A percentile compares a stretch with the other conserved stretches of the same genome.
Conservation (phyloP, 2,329 filamentous ascomycete genomes). For the Aspergillus sp. region DNA sequence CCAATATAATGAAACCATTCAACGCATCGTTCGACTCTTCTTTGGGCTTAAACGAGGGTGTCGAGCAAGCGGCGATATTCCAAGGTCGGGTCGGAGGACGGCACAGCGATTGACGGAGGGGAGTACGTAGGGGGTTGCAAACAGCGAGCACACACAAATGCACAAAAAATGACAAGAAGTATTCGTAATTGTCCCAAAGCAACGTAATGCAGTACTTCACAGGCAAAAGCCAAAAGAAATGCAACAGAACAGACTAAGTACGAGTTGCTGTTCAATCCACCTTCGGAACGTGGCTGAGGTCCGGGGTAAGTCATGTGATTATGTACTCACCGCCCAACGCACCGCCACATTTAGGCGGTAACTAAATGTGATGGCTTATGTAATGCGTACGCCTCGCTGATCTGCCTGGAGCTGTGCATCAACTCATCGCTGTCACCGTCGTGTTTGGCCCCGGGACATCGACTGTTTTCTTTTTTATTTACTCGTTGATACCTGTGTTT, state of each 20-base stretch:
- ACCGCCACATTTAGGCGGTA: not conserved
- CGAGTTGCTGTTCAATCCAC: too few species aligned
- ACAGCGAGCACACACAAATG: not conserved
- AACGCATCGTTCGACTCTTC: conserved; percentile 20
- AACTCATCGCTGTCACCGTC: not conserved
- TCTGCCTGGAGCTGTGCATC: conserved; percentile 1
- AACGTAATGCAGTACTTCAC: not conserved
- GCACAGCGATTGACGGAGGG: not conserved
- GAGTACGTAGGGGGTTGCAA: not conserved
- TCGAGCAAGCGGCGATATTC: not conserved
- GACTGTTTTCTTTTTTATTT: not conserved
- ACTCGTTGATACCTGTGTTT: not conserved
- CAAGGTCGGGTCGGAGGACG: not conserved
- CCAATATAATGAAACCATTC: conserved; percentile 12
- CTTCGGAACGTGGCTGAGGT: not conserved
- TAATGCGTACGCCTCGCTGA: not conserved
- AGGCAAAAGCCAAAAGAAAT: not conserved
- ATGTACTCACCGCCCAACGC: not conserved
- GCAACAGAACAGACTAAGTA: not conserved
- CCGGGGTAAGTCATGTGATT: not conserved
- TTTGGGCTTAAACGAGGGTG: not conserved
- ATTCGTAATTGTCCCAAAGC: not conserved
- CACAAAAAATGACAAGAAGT: not conserved
- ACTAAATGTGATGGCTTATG: not conserved
- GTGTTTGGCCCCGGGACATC: not conserved